These are phyloP conservation scores for Phytophthora hibernalis DNA, from an alignment of 352 stramenopile genomes.

Conservation along the genomic window DNA sequence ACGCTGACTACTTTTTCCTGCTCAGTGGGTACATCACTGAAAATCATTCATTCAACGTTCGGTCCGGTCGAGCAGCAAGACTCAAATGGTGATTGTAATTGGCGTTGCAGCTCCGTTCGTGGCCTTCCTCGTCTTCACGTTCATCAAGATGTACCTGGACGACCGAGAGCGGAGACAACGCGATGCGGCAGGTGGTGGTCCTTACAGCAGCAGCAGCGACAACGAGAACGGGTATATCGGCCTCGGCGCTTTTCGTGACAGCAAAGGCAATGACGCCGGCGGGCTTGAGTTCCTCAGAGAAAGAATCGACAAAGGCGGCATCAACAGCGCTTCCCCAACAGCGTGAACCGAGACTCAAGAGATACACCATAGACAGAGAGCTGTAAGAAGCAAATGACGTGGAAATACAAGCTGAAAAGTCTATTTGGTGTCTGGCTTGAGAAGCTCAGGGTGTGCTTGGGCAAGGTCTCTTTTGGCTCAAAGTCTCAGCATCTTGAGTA, in stretches of 20 bases:
- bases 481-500: conserved; percentile 17
- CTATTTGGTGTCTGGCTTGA: neutral
- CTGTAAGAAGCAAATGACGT: neutral
- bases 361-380: neutral
- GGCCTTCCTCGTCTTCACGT: conserved; percentile 21
- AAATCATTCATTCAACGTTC: conserved; percentile 21
- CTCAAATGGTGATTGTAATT: conserved; percentile 22
- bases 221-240: conserved; percentile 34
- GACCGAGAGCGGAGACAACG: conserved; percentile 23
- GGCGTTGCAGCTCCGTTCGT: conserved; percentile 12
- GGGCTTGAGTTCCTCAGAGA: conserved; percentile 24
- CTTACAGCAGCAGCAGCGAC: conserved; percentile 38
- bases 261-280: conserved; percentile 33
- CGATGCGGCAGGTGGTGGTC: conserved; percentile 17
- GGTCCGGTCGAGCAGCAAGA: neutral
- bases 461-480: neutral
- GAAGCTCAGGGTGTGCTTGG: neutral
- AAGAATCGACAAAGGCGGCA: conserved; percentile 21
- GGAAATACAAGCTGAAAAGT: conserved; percentile 17
- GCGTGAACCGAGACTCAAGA: conserved; percentile 4
- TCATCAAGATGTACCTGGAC: conserved; percentile 37
- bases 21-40: conserved; percentile 19
- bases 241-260: conserved; percentile 26
- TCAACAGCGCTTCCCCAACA: conserved; percentile 13
- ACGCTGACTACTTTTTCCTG: neutral